Evolutionary conservation across 2,329 filamentous ascomycete genomes (phyloP).

Genomic region (Bipolaris victoriae): DNA sequence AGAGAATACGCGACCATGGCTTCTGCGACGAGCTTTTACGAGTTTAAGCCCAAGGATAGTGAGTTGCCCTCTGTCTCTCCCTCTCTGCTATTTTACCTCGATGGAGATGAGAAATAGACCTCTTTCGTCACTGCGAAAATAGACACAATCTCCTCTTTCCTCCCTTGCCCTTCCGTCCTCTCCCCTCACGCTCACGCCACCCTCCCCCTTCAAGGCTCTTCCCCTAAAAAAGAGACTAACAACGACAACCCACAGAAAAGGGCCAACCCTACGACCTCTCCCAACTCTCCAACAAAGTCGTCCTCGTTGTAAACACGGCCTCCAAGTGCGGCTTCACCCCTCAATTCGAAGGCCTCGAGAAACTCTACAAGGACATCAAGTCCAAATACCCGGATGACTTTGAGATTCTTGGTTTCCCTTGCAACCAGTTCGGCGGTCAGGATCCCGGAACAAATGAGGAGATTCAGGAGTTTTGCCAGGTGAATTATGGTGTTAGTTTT

Average conservation of each 20-base stretch:
- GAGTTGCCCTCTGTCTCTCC: slow-evolving; percentile 47
- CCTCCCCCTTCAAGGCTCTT: too few relatives aligned
- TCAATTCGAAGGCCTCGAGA: slow-evolving; percentile 90
- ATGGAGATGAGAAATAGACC: background rate
- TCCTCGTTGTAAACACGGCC: slow-evolving; percentile 96
- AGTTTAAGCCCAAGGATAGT: slow-evolving; percentile 86
- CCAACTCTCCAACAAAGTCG: slow-evolving; percentile 85
- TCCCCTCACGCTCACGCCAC: background rate
- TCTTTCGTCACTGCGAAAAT: background rate
- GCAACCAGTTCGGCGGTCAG: slow-evolving; percentile 95
- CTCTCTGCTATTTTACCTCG: background rate
- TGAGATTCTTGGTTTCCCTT: slow-evolving; percentile 91
- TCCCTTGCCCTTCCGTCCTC: background rate
- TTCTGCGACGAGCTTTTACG: slow-evolving; percentile 75
- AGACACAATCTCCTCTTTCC: too few relatives aligned
- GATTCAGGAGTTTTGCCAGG: slow-evolving; percentile 74
- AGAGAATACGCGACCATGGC: slow-evolving; percentile 59
- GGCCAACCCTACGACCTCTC: slow-evolving; percentile 73
- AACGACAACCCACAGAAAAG: slow-evolving; percentile 61
- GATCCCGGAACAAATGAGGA: slow-evolving; percentile 78
- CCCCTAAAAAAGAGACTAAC: too few relatives aligned
- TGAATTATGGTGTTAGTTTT: slow-evolving; percentile 95
- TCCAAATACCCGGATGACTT: slow-evolving; percentile 76
- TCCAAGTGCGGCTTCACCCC: slow-evolving; percentile 99
- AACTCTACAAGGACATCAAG: slow-evolving; percentile 79